These are phyloP conservation scores for Pythium phragmiticola DNA, from an alignment of 352 stramenopile genomes.

Conservation along the genomic window DNA sequence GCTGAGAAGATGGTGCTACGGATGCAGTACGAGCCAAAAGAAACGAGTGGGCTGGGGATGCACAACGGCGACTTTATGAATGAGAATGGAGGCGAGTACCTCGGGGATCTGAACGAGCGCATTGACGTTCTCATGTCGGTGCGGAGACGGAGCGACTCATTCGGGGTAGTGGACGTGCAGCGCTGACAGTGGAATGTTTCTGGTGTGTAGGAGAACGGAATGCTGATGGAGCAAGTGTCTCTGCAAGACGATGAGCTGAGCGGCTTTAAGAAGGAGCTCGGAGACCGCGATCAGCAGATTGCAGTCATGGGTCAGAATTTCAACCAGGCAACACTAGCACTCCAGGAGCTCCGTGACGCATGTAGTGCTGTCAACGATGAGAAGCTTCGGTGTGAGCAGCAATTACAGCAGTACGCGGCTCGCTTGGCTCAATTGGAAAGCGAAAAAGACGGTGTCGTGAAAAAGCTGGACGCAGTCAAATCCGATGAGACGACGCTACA, in stretches of 20 bases:
- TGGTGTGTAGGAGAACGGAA: conserved; percentile 58
- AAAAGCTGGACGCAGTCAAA: conserved; percentile 36
- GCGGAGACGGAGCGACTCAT: background rate
- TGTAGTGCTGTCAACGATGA: conserved; percentile 55
- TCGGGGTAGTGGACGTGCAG: background rate
- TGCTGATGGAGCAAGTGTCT: conserved; percentile 81
- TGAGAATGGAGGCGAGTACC: conserved; percentile 51
- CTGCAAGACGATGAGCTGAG: conserved; percentile 73
- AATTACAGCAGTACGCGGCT: conserved; percentile 66
- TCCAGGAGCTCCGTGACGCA: conserved; percentile 66
- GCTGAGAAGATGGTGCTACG: conserved; percentile 58
- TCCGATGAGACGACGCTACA: conserved; percentile 40
- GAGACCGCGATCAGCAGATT: conserved; percentile 69
- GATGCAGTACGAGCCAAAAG: conserved; percentile 43
- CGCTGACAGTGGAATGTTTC: background rate
- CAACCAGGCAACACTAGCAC: conserved; percentile 61
- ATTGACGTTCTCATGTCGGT: conserved; percentile 82
- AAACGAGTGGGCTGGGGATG: conserved; percentile 21
- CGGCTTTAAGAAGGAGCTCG: conserved; percentile 59
- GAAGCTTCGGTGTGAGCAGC: conserved; percentile 60
- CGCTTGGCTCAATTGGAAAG: conserved; percentile 65
- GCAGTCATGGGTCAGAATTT: conserved; percentile 73
- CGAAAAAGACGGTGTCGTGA: conserved; percentile 42
- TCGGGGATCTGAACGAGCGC: conserved; percentile 73
- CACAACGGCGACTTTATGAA: conserved; percentile 34